Evolutionary conservation across 1,139 yeast species (phyloP), one percentile per base, ranked within the genome.

Genomic region (Saccharomyces uvarum): DNA sequence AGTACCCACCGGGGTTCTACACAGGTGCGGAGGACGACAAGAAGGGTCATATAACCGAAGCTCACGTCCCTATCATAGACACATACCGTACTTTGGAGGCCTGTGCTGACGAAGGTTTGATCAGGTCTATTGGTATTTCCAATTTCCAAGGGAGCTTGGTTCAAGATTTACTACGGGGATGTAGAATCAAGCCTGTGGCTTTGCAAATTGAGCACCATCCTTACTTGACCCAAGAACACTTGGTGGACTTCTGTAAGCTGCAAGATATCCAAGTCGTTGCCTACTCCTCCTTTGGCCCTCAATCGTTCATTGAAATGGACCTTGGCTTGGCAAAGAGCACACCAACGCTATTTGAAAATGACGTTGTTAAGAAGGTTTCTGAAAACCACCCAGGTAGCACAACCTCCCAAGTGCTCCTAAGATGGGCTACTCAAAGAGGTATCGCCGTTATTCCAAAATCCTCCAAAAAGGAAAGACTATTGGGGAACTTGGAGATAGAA

Each of bases 201-300:
- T 58, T 87, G 64, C 97, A 90, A 74, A 86, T 90, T 68, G 97
- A 90, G 76, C 93, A 87, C 73, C 97, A 89, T 72, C 96, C 97
- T 62, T 89, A 88, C 77, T 78, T 89, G 71, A 88, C 86, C 62
- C 97, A 89, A 74, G 80, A 80, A 57, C 77, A 76, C 61, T 77
- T 88, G 69, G 71, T 88, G 59, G 78, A 84, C 63, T 87, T 74
- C 66, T 87, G 80, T 59, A 81, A 86, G 70, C 65, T 73, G 48
- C 73, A 80, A 62, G 83, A 80, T 50, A 81, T 89, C 66, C 85
- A 83, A 56, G 77, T 89, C 66, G 87, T 89, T 53, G 97, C 86
- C 28, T 89, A 89, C 77, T 88, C 96, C 7, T 86, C 96, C 11
- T 86, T 88, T 67, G 93, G 93, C 49, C 90, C 91, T 27, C 86